Percentiles rank a stretch among this genome's conserved stretches.
Conservation (phyloP, 2,329 filamentous ascomycete genomes). For the Emergomyces africanus region DNA sequence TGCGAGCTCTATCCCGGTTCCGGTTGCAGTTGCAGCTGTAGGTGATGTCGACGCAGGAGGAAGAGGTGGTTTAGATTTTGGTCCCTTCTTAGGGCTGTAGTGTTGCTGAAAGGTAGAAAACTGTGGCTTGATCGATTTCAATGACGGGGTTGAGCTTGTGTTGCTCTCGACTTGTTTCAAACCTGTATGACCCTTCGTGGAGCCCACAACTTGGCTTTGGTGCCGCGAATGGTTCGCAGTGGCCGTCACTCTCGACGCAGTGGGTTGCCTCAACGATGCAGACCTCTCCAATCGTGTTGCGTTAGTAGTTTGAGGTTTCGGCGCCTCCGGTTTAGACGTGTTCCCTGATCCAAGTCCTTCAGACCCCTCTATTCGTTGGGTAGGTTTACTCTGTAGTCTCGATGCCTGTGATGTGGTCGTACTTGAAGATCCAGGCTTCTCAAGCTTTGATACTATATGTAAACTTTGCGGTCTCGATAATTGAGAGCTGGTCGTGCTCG, state of each 20-base stretch:
- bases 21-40: neutral
- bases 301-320: constrained; percentile 10
- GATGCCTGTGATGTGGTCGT: neutral
- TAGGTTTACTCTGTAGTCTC: neutral
- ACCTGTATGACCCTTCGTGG: constrained; percentile 6
- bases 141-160: constrained; percentile 2
- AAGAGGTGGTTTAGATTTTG: constrained; percentile 15
- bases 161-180: neutral
- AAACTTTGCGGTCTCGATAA: neutral
- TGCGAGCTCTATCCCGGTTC: constrained; percentile 6
- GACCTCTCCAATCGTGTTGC: constrained; percentile 22
- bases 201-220: constrained; percentile 22
- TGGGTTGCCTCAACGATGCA: constrained; percentile 25
- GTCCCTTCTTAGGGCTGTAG: constrained; percentile 26
- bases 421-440: neutral
- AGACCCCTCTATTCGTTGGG: neutral
- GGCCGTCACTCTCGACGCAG: constrained; percentile 10
- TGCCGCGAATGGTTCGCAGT: constrained; percentile 21
- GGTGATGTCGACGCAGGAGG: constrained; percentile 7
- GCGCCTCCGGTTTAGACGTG: constrained; percentile 9
- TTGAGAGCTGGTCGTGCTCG: neutral
- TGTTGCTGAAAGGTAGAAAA: constrained; percentile 28
- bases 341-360: neutral
- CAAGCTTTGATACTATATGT: neutral
- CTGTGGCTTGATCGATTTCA: constrained; percentile 17